A percentile compares a stretch with the other conserved stretches of the same genome.
phyloP scores from a whole-genome alignment of 2,329 filamentous ascomycete species.

The Didymella pomorum region DNA sequence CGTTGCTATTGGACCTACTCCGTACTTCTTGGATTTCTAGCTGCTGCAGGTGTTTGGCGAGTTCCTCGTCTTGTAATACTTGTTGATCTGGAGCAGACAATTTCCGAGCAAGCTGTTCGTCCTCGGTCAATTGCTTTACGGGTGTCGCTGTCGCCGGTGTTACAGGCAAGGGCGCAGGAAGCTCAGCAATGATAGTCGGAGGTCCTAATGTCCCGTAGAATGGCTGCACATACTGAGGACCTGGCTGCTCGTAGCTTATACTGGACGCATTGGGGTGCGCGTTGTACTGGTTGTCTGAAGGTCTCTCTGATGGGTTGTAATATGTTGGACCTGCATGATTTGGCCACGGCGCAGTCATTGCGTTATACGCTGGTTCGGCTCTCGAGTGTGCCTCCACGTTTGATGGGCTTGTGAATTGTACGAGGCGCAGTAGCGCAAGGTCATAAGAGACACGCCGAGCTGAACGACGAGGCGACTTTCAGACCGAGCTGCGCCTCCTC shows the following conservation, averaged over 20 bases:
- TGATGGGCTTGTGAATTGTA: background rate
- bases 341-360: conserved; percentile 14
- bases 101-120: conserved; percentile 42
- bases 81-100: conserved; percentile 41
- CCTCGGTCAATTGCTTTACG: conserved; percentile 40
- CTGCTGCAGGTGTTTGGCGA: conserved; percentile 40
- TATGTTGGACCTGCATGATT: conserved; percentile 22
- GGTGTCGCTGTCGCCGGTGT: conserved; percentile 39
- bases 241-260: conserved; percentile 6
- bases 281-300: conserved; percentile 19
- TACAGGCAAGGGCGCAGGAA: conserved; percentile 39
- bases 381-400: background rate
- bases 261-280: conserved; percentile 11
- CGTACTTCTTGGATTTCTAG: conserved; percentile 40
- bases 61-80: conserved; percentile 39
- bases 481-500: background rate
- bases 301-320: conserved; percentile 16
- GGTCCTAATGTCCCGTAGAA: conserved; percentile 28
- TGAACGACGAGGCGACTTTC: background rate
- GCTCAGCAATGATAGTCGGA: conserved; percentile 35
- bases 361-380: background rate
- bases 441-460: background rate
- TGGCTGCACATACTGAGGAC: conserved; percentile 29
- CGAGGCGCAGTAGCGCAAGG: background rate
- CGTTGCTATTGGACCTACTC: conserved; percentile 31